Base-by-base conservation (phyloP, 495 filamentous ascomycete species). In the Penicillium roqueforti region DNA sequence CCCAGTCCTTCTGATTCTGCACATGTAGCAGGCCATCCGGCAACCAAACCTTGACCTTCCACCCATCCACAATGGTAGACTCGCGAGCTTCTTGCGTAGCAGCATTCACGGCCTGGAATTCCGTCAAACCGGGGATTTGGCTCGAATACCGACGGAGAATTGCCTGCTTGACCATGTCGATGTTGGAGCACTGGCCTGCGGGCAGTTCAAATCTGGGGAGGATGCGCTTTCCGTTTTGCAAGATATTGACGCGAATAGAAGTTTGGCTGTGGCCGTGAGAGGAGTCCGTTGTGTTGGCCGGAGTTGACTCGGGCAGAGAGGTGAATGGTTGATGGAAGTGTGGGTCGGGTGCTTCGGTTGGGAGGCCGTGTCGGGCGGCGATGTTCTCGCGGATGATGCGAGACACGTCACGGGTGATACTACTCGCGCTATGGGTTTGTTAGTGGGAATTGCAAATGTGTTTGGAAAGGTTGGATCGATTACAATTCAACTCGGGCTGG, bases 1-100 rank as follows among this genome's bases (percentile, higher is more conserved):
- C 67, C 79, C 78, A 80, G 18, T 74, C 71, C 39, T 72, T 71
- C 47, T 79, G 73, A 23, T 53, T 69, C 0, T 69, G 57, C 7
- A 79, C 60, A 6, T 56, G 25, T 5, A 67, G 46, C 28, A 80
- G 44, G 4, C 78, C 76, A 39, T 73, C 60, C 0, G 77, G 72
- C 10, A 78, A 57, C 65, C 64, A 72, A 6, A 68, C 71, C 40
- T 68, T 72, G 56, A 76, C 51, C 26, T 58, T 69, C 73, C 72
- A 75, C 19, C 53, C 59, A n/a, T 53, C 31, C 4, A 53, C 57
- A 32, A 41, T 20, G 3, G 48, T 52, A 26, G 57, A 58, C 16
- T 51, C 58, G 54, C 58, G 67, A 11, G 45, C 46, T 34, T 65
- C 61, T 3, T 54, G 51, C n/a, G 46, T 38, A 2, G 63, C 39